Evolutionary conservation across 23 red algal genomes (phyloP), one percentile per base, ranked within the genome.

Genomic region (Gracilaria gracilis): DNA sequence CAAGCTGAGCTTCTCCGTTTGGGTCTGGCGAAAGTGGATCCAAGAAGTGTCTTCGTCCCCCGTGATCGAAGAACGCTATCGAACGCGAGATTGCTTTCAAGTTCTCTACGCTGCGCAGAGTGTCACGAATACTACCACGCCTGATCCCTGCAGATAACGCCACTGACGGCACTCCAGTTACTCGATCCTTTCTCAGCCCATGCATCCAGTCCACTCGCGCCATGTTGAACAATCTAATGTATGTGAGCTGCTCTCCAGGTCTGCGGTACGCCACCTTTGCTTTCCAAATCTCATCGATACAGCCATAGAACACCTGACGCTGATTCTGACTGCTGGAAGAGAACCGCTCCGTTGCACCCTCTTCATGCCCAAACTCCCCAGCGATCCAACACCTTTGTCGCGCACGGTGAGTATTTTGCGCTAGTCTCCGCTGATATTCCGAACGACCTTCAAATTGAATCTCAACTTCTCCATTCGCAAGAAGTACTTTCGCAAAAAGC

Each of bases 121-220:
- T 71, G 17, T 71, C 66, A 38, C 37, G 32, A 23, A 71, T 1
- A 71, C 66, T 71, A 40, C 66, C 66, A 38, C 37, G 32, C 28
- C 66, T 14, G 11, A 17, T 29, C 20, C 66, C 23, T 19, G 32
- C 17, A 8, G 17, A 71, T 20, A 35, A 19, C 23, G 9, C 2
- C 51, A 55, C 51, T 6, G 7, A 55, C 11, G 51, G 51, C 51
- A 55, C 51, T 50, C 73, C 73, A 78, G 38, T 50, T 12, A 28
- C 13, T 54, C 50, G 11, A 47, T 54, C 73, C 12, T 44, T 29
- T 2, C 48, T 9, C 24, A 80, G 49, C 15, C 76, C 46, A 48
- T 80, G 58, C 48, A 80, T 34, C 76, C 76, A 80, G 48, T 80
- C 31, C 20, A 80, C 76, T 59, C 76, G 47, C 20, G 38, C 48